Evolutionary conservation across 495 filamentous ascomycete species (phyloP).

Genomic region (Hypoxylon perforatum): DNA sequence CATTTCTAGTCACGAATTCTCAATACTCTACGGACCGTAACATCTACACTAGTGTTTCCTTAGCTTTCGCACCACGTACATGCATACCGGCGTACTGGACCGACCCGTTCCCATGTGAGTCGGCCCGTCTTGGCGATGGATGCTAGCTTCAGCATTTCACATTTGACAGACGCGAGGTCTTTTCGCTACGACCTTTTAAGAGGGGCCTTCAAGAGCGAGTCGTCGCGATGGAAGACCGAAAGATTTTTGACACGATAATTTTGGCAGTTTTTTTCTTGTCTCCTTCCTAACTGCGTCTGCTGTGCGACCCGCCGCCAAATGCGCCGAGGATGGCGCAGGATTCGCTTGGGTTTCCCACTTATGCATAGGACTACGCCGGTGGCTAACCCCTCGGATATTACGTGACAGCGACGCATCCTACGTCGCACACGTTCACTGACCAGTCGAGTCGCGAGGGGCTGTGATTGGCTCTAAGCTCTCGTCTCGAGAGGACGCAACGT

Average conservation of each 20-base stretch:
- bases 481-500: conserved; percentile 15
- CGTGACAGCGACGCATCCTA: conserved; percentile 18
- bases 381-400: conserved; percentile 1
- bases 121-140: conserved; percentile 37
- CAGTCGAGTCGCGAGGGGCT: conserved; percentile 7
- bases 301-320: neutral
- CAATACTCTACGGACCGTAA: no score
- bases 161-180: conserved; percentile 2
- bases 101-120: conserved; percentile 17
- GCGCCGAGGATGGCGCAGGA: conserved; percentile 7
- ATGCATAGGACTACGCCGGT: conserved; percentile 4
- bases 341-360: conserved; percentile 5
- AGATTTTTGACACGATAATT: conserved; percentile 8
- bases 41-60: neutral
- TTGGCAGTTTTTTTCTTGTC: conserved; percentile 7
- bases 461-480: conserved; percentile 9
- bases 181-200: conserved; percentile 1
- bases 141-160: conserved; percentile 3
- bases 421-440: conserved; percentile 16
- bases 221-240: neutral
- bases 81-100: neutral
- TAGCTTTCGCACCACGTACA: neutral
- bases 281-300: conserved; percentile 23
- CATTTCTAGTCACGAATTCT: no score
- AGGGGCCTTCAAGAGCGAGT: neutral